These are phyloP conservation scores for Diatrype stigma DNA, from an alignment of 2,329 filamentous ascomycete species.

Conservation along the genomic window DNA sequence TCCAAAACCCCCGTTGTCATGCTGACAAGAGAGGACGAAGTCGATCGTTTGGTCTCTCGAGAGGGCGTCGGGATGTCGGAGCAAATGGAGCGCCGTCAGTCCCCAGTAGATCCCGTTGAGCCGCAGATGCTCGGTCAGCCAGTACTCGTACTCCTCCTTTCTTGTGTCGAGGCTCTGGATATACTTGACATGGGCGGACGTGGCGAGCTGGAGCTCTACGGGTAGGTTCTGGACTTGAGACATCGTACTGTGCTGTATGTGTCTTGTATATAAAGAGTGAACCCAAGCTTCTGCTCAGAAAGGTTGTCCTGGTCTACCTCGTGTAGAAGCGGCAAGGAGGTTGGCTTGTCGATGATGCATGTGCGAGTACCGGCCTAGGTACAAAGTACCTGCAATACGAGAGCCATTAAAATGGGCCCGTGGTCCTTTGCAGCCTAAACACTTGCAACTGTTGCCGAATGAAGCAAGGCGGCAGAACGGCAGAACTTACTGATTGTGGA, in stretches of 20 bases:
- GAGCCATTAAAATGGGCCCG: too few species aligned
- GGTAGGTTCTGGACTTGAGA: slow-evolving; percentile 30
- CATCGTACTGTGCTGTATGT: slow-evolving; percentile 21
- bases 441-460: too few species aligned
- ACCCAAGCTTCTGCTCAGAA: too few species aligned
- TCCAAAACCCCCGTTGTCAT: slow-evolving; percentile 84
- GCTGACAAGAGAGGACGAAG: slow-evolving; percentile 93
- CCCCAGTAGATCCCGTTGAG: slow-evolving; percentile 98
- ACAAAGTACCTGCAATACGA: too few species aligned
- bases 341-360: too few species aligned
- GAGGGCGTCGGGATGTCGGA: slow-evolving; percentile 76
- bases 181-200: slow-evolving; percentile 75
- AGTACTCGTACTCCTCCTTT: slow-evolving; percentile 95
- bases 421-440: too few species aligned
- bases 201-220: slow-evolving; percentile 43
- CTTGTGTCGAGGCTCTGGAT: slow-evolving; percentile 88
- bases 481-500: too few species aligned
- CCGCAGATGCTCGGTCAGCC: slow-evolving; percentile 93
- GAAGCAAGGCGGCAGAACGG: too few species aligned
- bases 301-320: too few species aligned
- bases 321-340: too few species aligned
- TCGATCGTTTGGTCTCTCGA: slow-evolving; percentile 77
- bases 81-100: slow-evolving; percentile 78
- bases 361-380: too few species aligned
- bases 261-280: too few species aligned